Evolutionary conservation across 805 yeast species (phyloP), one percentile per base, ranked within the genome.

Genomic region (Sugiyamaella mastotermitis): DNA sequence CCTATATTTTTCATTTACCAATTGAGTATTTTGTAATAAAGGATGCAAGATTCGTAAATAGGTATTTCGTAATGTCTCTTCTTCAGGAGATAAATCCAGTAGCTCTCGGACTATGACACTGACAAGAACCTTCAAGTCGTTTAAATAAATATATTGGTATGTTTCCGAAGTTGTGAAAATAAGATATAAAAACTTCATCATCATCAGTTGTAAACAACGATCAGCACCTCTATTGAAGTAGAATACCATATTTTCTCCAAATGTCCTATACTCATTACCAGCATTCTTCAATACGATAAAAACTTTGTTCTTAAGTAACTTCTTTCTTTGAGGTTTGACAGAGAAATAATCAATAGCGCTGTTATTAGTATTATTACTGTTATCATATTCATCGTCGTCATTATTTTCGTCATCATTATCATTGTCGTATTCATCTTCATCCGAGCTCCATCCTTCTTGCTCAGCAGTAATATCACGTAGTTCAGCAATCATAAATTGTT

Each of bases 81-180:
- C 74, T 15, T 72, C 74, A 9, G 68, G 71, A 16, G 87, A 74
- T 28, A 85, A 58, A 51, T 88, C 78, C 47, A 73, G 72, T 38
- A 90, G 65, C 54, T 88, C 95, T 37, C 97, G 65, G 1, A 88
- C 68, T 37, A 88, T 67, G 7, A 88, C 87, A 52, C 86, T 95
- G 10, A 83, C 78, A 40, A 88, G 70, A 5, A 88, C 94, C 50
- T 81, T 79, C 42, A 88, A 61, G 56, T 88, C 97, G 51, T 88
- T 88, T 45, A 84, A 66, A 55, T 88, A 88, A 34, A 86, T 74
- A 50, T 80, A 68, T 42, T 80, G 82, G 37, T 73, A 65, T 0
- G 94, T 80, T 25, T 62, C 61, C 4, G 78, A 67, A 3, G 78
- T 74, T 2, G 88, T 78, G 59, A 88, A 75, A 1, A 88, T 71